Evolutionary conservation across 139 green algal genomes (phyloP).

Genomic region (Gonium pectorale): DNA sequence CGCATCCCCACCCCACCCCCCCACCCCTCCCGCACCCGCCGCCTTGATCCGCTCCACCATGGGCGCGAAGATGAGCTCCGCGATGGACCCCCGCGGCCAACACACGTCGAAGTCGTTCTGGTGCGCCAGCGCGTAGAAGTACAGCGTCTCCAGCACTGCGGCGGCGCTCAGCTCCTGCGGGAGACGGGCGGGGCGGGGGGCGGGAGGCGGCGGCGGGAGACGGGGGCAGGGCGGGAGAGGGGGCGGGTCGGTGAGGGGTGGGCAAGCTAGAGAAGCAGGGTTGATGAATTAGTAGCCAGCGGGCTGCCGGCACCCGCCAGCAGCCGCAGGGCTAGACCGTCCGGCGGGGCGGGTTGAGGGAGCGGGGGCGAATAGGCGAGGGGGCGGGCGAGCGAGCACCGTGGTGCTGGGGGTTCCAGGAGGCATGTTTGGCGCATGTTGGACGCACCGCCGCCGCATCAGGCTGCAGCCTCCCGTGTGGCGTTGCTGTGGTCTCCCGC

Average conservation of each 20-base stretch:
- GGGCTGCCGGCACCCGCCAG: too few relatives aligned
- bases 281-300: too few relatives aligned
- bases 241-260: not conserved
- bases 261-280: not conserved
- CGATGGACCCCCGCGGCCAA: slow-evolving; percentile 69
- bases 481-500: too few relatives aligned
- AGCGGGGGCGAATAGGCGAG: not conserved
- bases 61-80: slow-evolving; percentile 84
- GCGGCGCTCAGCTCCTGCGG: slow-evolving; percentile 65
- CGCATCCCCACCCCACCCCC: not conserved
- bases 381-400: not conserved
- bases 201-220: not conserved
- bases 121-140: slow-evolving; percentile 84
- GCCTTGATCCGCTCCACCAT: slow-evolving; percentile 73
- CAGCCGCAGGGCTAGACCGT: not conserved
- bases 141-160: slow-evolving; percentile 82
- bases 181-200: not conserved
- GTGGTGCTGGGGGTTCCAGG: too few relatives aligned
- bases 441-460: too few relatives aligned
- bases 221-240: not conserved
- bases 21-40: slow-evolving; percentile 19
- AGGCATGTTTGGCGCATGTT: too few relatives aligned
- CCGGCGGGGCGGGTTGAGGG: not conserved
- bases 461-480: too few relatives aligned
- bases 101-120: slow-evolving; percentile 69